Conservation (phyloP, 257 asterid species). For the Striga asiatica region DNA sequence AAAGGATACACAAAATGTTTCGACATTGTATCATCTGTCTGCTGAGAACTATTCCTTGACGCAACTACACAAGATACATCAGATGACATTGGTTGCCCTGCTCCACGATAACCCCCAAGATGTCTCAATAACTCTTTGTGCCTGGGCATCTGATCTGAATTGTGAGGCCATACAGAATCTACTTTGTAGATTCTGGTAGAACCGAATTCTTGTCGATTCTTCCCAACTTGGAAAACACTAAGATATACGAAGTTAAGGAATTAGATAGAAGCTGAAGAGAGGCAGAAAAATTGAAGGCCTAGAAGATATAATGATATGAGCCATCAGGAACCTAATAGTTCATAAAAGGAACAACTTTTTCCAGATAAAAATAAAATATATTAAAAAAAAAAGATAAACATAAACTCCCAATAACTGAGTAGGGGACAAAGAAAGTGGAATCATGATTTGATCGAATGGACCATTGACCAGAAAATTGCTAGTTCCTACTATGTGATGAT, state of each 20-base stretch:
- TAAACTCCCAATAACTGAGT: too few relatives aligned
- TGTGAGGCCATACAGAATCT: conserved; percentile 49
- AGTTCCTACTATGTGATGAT: conserved; percentile 3
- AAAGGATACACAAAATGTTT: conserved; percentile 73
- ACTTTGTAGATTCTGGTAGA: conserved; percentile 21
- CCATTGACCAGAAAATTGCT: background rate
- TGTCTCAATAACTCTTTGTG: conserved; percentile 23
- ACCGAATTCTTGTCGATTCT: conserved; percentile 34
- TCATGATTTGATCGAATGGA: background rate
- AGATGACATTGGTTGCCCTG: conserved; percentile 34
- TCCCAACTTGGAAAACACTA: conserved; percentile 49
- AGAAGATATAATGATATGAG: background rate
- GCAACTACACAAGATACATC: conserved; percentile 62
- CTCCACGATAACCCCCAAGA: conserved; percentile 33
- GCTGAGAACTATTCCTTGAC: conserved; percentile 22
- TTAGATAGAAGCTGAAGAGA: background rate
- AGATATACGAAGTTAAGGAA: conserved; percentile 19
- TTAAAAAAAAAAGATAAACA: too few relatives aligned
- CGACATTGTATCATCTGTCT: conserved; percentile 24
- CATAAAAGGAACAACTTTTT: background rate
- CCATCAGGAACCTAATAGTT: background rate
- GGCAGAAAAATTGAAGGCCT: conserved; percentile 1
- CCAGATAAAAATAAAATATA: too few relatives aligned
- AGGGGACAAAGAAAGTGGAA: background rate
- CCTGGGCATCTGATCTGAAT: conserved; percentile 22